Base-by-base conservation (phyloP, 2,329 filamentous ascomycete species). In the Ceratocystis alfenasii region DNA sequence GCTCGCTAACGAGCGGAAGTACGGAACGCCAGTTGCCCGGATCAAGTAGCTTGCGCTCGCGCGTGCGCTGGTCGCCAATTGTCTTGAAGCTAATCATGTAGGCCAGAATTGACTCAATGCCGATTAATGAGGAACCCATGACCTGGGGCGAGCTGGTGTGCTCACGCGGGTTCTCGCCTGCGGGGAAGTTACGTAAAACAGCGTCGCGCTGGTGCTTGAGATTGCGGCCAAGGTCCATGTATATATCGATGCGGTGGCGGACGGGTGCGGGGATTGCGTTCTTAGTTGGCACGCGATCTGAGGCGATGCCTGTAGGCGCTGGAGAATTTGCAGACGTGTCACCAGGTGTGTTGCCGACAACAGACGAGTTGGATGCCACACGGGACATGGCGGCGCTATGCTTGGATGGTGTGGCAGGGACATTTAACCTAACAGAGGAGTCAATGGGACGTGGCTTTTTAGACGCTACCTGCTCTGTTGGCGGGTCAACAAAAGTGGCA, bases 171-270 rank as follows among this genome's bases (percentile, higher is more conserved):
- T 70, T 68, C 20, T 70, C 71, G 5, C 69, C 65, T n/a, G 72
- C 71, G 8, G 70, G 70, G 55, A 68, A 68, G 55, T 68, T 70
- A 30, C 66, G 66, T 22, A 66, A 70, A 68, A 81, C 76, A 17
- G 74, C 77, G 68, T 85, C 82, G 30, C 81, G 79, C 12, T 78
- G 74, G 68, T 83, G 81, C 74, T 85, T 85, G 20, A 84, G 74
- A 64, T 76, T 78, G 41, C 75, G 78, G 1, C 79, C 82, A 6
- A 83, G 70, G 2, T 68, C 71, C 33, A 72, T 73, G 69, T 78
- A 41, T 71, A 60, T 70, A 6, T 25, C 70, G 64, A 25, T 72
- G 72, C 12, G 72, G 71, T n/a, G 63, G 61, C 53, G 67, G 41
- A 61, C 45, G 6, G 53, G 55, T 10, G n/a, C 44, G 1, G 55